Conservation (phyloP, 1,284 basidiomycete species). For the Athelia psychrophila region DNA sequence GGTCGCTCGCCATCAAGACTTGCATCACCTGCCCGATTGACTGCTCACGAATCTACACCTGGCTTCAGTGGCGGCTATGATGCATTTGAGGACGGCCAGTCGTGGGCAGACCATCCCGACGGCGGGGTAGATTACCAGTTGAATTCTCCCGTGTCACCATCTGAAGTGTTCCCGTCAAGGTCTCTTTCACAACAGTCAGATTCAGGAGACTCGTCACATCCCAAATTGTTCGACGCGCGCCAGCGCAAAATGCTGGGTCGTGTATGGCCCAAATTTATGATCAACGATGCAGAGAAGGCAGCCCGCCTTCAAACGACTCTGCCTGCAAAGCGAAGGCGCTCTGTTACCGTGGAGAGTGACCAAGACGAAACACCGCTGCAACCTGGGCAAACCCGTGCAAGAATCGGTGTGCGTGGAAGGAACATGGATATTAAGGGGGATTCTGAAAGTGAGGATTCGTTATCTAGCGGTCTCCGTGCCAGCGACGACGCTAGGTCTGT, state of each 20-base stretch:
- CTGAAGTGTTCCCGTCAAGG: no score
- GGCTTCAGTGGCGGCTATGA: not conserved
- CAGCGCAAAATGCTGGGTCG: conserved; percentile 29
- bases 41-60: no score
- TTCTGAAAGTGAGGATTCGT: conserved; percentile 40
- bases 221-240: conserved; percentile 14
- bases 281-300: conserved; percentile 23
- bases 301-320: conserved; percentile 4
- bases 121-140: not conserved
- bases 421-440: conserved; percentile 41
- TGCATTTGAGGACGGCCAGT: not conserved
- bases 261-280: conserved; percentile 47
- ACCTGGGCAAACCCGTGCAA: conserved; percentile 44
- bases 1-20: no score
- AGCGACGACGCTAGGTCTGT: conserved; percentile 3
- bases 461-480: conserved; percentile 19
- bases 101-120: not conserved
- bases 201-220: conserved; percentile 8
- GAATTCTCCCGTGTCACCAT: no score
- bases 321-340: conserved; percentile 11
- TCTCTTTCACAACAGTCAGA: not conserved
- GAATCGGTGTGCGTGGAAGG: conserved; percentile 26
- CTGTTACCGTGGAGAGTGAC: conserved; percentile 22
- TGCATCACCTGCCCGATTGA: no score
- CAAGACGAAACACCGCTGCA: conserved; percentile 30